phyloP scores from a whole-genome alignment of 352 stramenopile genomes.

The Phytophthora fragariaefolia region DNA sequence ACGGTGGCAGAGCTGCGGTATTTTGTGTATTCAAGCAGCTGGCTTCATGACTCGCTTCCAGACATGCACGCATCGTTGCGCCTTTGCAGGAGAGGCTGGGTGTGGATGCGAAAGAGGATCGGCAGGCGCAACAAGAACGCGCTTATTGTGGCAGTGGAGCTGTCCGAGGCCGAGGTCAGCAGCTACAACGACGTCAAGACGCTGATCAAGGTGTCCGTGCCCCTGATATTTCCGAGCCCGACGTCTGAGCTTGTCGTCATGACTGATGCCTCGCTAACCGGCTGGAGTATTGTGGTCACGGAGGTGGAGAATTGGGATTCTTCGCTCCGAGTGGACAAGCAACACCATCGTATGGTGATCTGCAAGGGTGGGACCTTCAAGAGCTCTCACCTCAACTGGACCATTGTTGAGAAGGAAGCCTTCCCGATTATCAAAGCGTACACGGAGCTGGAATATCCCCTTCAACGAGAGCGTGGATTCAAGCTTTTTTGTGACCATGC shows the following conservation, averaged over 20 bases:
- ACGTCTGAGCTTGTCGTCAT: background rate
- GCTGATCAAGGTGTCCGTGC: background rate
- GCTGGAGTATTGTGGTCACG: constrained; percentile 4
- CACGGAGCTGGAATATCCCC: constrained; percentile 18
- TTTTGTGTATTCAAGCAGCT: constrained; percentile 9
- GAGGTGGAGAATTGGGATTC: background rate
- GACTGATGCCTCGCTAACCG: constrained; percentile 1
- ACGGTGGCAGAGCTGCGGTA: constrained; percentile 14
- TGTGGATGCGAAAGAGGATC: background rate
- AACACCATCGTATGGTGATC: constrained; percentile 13
- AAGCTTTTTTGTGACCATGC: constrained; percentile 29
- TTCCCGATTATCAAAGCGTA: constrained; percentile 18
- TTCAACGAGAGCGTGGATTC: constrained; percentile 16
- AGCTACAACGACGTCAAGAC: constrained; percentile 10
- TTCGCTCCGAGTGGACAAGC: constrained; percentile 2
- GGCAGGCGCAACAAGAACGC: constrained; percentile 14
- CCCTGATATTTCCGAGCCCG: background rate
- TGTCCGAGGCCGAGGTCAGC: background rate
- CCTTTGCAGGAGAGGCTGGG: constrained; percentile 19
- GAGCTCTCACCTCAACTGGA: constrained; percentile 11
- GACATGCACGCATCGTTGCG: constrained; percentile 14
- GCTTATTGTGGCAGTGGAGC: background rate
- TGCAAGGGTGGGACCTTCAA: constrained; percentile 23
- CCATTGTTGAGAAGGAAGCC: constrained; percentile 26
- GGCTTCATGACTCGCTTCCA: constrained; percentile 19